A percentile compares a stretch with the other conserved stretches of the same genome.
phyloP scores from a whole-genome alignment of 2,329 filamentous ascomycete genomes.

The Pseudogymnoascus sp. region DNA sequence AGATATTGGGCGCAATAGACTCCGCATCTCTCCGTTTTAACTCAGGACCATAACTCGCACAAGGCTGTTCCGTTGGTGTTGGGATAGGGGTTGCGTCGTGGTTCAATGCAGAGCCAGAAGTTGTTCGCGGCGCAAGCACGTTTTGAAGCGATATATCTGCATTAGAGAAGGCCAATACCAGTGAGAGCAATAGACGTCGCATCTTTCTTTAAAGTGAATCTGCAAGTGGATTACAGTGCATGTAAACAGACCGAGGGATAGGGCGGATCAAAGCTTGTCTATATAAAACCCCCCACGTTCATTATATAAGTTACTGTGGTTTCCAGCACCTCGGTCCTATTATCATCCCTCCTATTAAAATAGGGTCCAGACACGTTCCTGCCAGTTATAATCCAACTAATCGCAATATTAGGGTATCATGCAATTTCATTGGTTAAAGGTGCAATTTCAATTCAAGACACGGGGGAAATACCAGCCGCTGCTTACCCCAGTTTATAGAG shows the following conservation, averaged over 20 bases:
- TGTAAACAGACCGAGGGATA: neutral
- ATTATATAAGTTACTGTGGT: neutral
- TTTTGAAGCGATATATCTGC: neutral
- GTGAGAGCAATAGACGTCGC: neutral
- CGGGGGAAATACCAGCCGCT: neutral
- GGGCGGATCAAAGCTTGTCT: neutral
- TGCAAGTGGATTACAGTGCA: neutral
- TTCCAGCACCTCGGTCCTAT: neutral
- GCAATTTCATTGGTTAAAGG: neutral
- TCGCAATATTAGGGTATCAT: neutral
- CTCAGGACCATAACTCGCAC: neutral
- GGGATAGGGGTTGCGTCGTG: neutral
- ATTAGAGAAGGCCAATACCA: neutral
- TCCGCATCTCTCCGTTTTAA: neutral
- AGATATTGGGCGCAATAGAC: neutral
- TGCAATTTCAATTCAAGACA: neutral
- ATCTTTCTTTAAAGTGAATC: neutral
- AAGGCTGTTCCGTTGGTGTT: neutral
- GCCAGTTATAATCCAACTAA: neutral
- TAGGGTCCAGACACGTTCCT: neutral
- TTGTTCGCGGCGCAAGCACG: neutral
- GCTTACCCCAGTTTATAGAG: neutral
- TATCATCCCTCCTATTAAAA: neutral
- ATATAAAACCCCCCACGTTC: neutral
- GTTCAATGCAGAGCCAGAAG: neutral